A percentile compares a stretch with the other conserved stretches of the same genome.
phyloP scores from a whole-genome alignment of 306 rosid species.

The Cucumis cinereus region DNA sequence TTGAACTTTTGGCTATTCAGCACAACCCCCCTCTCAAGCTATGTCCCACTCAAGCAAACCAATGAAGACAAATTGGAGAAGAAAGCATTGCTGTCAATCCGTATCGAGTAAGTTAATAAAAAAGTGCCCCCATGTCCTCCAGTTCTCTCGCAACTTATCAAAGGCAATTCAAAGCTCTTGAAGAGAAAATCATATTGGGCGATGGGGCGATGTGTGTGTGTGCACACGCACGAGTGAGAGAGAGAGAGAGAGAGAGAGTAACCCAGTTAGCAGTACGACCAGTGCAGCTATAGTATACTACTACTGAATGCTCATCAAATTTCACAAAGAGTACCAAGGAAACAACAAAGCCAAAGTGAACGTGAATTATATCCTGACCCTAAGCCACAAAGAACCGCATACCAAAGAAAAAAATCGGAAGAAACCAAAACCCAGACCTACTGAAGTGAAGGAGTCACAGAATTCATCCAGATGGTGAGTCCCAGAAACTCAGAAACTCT shows the following conservation, averaged over 20 bases:
- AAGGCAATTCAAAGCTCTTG: background rate
- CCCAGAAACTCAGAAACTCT: conserved; percentile 31
- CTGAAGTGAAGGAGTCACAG: background rate
- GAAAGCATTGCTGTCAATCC: background rate
- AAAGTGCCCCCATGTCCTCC: background rate
- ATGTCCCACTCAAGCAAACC: background rate
- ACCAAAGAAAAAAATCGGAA: conserved; percentile 11
- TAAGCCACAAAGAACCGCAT: conserved; percentile 2
- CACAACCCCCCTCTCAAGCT: background rate
- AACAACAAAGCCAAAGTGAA: background rate
- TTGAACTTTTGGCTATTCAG: background rate
- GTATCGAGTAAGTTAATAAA: background rate
- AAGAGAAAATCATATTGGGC: background rate
- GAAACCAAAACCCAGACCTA: conserved; percentile 20
- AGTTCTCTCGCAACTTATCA: background rate
- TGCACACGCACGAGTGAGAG: background rate
- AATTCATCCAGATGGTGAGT: conserved; percentile 23
- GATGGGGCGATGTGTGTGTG: background rate
- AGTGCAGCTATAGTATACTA: background rate
- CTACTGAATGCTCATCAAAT: background rate
- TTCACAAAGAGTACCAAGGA: background rate
- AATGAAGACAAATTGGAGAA: background rate
- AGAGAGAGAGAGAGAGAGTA: background rate
- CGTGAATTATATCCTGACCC: background rate
- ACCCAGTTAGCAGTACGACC: background rate